Evolutionary conservation across 768 basidiomycete species (phyloP).

Genomic region (Macrolepiota fuliginosa): DNA sequence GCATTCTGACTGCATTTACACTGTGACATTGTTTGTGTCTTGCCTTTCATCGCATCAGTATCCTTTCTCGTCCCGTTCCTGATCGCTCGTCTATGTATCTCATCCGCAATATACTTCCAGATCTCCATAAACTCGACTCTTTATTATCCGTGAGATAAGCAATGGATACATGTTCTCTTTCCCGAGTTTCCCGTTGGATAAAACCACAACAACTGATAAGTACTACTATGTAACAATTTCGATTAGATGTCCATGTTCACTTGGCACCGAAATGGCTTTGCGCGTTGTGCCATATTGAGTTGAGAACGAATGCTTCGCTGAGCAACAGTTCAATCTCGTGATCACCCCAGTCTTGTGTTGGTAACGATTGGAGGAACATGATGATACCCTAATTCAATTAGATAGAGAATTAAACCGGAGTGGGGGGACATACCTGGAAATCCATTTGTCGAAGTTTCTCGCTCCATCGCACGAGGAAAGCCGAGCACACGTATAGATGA

Average conservation of each 20-base stretch:
- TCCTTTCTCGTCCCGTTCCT: background rate
- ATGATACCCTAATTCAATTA: slow-evolving; percentile 77
- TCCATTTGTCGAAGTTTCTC: slow-evolving; percentile 94
- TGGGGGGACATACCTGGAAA: slow-evolving; percentile 72
- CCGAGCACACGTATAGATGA: slow-evolving; percentile 97
- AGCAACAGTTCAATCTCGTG: slow-evolving; percentile 95
- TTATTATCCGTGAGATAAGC: background rate
- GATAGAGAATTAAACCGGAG: background rate
- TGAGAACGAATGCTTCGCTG: slow-evolving; percentile 93
- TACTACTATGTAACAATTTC: background rate
- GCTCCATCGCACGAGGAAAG: slow-evolving; percentile 95
- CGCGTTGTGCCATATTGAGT: slow-evolving; percentile 90
- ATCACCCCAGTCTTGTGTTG: slow-evolving; percentile 93
- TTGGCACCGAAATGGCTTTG: slow-evolving; percentile 81
- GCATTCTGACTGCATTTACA: background rate
- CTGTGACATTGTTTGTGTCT: background rate
- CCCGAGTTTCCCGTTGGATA: background rate
- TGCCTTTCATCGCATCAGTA: background rate
- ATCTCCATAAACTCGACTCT: background rate
- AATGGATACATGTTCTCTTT: background rate
- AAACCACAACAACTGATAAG: background rate
- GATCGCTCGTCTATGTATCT: background rate
- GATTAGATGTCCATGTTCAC: slow-evolving; percentile 12
- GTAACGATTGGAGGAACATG: slow-evolving; percentile 94
- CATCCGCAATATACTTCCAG: background rate